Conservation (phyloP, 164 flowering plant genomes). For the Brasenia schreberi region DNA sequence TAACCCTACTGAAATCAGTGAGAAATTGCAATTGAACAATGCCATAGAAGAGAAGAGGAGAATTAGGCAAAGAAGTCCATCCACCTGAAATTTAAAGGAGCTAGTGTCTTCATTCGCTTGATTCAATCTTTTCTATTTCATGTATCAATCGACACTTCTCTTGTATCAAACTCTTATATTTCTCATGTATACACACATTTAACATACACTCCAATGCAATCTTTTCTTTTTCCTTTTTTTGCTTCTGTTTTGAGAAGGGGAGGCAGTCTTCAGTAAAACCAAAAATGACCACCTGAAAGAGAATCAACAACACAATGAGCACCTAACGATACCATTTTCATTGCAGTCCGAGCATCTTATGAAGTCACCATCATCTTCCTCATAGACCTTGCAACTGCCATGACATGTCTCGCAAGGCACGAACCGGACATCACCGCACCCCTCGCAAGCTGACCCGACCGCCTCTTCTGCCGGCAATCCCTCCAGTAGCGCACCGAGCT, state of each 20-base stretch:
- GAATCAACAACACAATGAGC: slow-evolving; percentile 47
- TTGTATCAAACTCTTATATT: not conserved
- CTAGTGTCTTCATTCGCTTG: too few species aligned
- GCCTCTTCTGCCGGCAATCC: slow-evolving; percentile 31
- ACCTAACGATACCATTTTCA: slow-evolving; percentile 72
- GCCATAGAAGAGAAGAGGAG: too few species aligned
- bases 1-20: too few species aligned
- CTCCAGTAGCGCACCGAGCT: slow-evolving; percentile 45
- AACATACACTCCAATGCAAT: not conserved
- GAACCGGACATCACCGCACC: slow-evolving; percentile 80
- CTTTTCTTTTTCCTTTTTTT: too few species aligned
- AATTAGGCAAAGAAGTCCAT: too few species aligned
- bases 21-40: too few species aligned
- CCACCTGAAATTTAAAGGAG: too few species aligned
- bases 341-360: slow-evolving; percentile 78
- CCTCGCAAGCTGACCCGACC: slow-evolving; percentile 38
- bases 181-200: not conserved
- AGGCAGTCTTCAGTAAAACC: too few species aligned
- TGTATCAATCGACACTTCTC: not conserved
- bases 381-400: slow-evolving; percentile 81
- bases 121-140: too few species aligned
- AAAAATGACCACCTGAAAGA: not conserved
- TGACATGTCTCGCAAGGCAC: slow-evolving; percentile 74
- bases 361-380: slow-evolving; percentile 33
- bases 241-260: too few species aligned